Base-by-base conservation (phyloP, 2,329 filamentous ascomycete genomes). In the Aureobasidium uvarum region DNA sequence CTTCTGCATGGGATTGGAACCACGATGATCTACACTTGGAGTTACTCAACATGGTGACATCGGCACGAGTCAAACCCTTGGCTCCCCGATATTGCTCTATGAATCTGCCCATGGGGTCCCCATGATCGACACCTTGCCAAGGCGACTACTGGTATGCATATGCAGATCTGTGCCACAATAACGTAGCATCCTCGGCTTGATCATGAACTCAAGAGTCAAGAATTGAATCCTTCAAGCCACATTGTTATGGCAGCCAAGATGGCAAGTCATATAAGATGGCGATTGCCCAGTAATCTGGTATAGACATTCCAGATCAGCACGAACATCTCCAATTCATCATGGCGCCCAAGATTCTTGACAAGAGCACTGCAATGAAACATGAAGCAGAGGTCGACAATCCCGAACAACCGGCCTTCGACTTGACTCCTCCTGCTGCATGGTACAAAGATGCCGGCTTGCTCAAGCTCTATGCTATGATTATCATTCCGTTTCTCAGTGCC, bases 401-500 rank as follows among this genome's bases (percentile, higher is more conserved):
- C 7, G 43, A 45, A 4, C 43, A 45, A 23, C 43, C 43, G 4
- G 43, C 43, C n/a, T 45, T 45, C n/a, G 8, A 45, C 43, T 23
- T 13, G 13, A 23, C n/a, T 45, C 43, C 10, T 23, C 43, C 43
- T 45, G n/a, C 23, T 45, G 8, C 43, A 46, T 69, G 67, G 68
- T 67, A 51, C 38, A 67, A 62, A 41, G 63, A 68, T 52, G 62
- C 68, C 8, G 68, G 69, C n/a, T 63, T 68, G 3, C 67, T 62
- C 25, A 67, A 68, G 36, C 67, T 69, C 31, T 66, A 69, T 43
- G 7, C 20, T 16, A 31, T 66, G 31, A 52, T 58, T 16, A 25
- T 51, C 20, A 66, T 68, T 18, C 39, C 66, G 10, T 68, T 64
- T 28, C 56, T 68, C 5, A 54, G 46, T 36, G 66, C 67, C 5